These are phyloP conservation scores for Pseudohalonectria lignicola DNA, from an alignment of 2,329 filamentous ascomycete genomes.

Conservation along the genomic window DNA sequence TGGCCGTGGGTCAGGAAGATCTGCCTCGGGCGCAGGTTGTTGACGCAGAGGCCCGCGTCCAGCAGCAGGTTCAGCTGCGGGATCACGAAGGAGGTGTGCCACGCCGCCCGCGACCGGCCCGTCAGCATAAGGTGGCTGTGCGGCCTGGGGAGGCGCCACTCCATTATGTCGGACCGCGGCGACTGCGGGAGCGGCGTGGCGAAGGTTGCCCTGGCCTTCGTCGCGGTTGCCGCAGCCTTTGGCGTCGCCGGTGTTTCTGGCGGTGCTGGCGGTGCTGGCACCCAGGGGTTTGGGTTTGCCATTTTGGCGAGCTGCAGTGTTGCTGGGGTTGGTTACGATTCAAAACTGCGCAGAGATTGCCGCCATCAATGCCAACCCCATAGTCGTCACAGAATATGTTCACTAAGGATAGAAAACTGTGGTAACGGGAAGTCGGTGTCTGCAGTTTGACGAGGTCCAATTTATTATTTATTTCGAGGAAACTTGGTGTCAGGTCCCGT, in stretches of 20 bases:
- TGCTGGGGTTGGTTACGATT: too few species aligned
- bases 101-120: slow-evolving; percentile 35
- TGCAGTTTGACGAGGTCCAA: too few species aligned
- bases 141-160: slow-evolving; percentile 32
- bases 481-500: too few species aligned
- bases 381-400: too few species aligned
- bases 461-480: too few species aligned
- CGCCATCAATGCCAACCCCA: too few species aligned
- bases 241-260: neutral
- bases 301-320: neutral
- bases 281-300: neutral
- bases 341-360: too few species aligned
- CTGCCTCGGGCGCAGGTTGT: slow-evolving; percentile 33
- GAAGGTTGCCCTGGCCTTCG: slow-evolving; percentile 13
- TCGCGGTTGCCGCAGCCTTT: neutral
- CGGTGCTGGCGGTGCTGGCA: neutral
- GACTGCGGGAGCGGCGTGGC: slow-evolving; percentile 32
- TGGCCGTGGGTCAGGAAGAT: slow-evolving; percentile 39
- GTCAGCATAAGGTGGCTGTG: slow-evolving; percentile 29
- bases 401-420: too few species aligned
- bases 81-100: slow-evolving; percentile 40
- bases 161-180: slow-evolving; percentile 28
- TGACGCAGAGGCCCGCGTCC: slow-evolving; percentile 34
- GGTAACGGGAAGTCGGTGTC: too few species aligned
- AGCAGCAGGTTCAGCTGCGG: slow-evolving; percentile 37